Evolutionary conservation across 805 yeast species (phyloP).

Genomic region (Tetrapisispora taiwanensis): DNA sequence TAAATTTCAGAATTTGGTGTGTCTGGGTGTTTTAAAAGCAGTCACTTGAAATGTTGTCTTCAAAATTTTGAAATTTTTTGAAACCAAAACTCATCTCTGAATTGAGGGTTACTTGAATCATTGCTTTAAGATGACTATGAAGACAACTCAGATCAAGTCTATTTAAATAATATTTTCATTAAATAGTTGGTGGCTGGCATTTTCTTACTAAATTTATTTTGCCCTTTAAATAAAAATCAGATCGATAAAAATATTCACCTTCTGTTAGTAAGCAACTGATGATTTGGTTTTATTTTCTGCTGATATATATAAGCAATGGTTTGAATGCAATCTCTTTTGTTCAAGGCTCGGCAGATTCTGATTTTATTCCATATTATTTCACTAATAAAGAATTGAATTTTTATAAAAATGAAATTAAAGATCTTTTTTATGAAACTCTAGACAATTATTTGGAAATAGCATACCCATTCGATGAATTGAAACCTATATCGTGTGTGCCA

Average conservation of each 20-base stretch:
- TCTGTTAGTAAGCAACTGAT: no score
- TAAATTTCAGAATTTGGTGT: no score
- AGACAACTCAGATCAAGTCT: no score
- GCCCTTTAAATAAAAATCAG: no score
- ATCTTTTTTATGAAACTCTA: conserved; percentile 69
- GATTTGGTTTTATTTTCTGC: background rate
- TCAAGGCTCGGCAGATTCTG: background rate
- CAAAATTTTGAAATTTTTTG: background rate
- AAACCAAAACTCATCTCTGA: background rate
- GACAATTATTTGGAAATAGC: conserved; percentile 55
- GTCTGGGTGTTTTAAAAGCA: background rate
- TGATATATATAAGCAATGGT: background rate
- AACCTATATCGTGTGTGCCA: conserved; percentile 63
- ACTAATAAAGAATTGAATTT: conserved; percentile 22
- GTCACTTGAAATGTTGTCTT: background rate
- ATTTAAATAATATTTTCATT: no score
- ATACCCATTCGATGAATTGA: conserved; percentile 73
- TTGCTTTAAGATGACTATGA: background rate
- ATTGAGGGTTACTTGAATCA: background rate
- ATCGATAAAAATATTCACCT: background rate
- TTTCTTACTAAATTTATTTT: no score
- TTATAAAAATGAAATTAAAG: conserved; percentile 38
- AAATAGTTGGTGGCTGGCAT: no score
- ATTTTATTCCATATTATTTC: conserved; percentile 15
- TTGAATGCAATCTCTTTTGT: background rate